A percentile compares a stretch with the other conserved stretches of the same genome.
Evolutionary conservation across 2,329 filamentous ascomycete genomes (phyloP).

Genomic region (Phyllosticta paracitricarpa): DNA sequence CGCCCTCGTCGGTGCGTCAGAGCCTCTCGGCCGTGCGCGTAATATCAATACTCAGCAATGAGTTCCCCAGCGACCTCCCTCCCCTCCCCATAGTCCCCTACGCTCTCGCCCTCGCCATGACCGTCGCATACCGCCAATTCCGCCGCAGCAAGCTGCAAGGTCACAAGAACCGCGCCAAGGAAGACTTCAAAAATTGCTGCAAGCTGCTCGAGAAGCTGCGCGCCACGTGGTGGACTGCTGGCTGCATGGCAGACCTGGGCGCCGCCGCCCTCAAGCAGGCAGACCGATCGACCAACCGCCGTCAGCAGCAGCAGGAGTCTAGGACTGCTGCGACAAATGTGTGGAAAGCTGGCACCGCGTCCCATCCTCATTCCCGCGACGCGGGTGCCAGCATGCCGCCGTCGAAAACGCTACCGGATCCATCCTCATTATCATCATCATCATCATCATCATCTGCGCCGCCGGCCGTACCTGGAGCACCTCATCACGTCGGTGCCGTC

Average conservation of each 20-base stretch:
- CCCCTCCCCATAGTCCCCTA: slow-evolving; percentile 48
- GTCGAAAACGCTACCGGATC: no score
- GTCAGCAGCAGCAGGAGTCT: no score
- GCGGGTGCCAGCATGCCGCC: no score
- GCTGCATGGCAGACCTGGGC: slow-evolving; percentile 35
- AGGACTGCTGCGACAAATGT: not conserved
- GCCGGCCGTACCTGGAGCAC: not conserved
- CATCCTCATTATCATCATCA: no score
- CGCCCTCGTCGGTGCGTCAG: slow-evolving; percentile 44
- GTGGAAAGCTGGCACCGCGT: not conserved
- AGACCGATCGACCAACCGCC: slow-evolving; percentile 11
- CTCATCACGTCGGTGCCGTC: not conserved
- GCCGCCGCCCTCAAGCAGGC: slow-evolving; percentile 29
- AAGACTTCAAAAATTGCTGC: slow-evolving; percentile 36
- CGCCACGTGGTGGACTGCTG: slow-evolving; percentile 36
- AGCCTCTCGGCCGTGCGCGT: slow-evolving; percentile 47
- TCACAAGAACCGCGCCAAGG: slow-evolving; percentile 36
- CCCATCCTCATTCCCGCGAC: no score
- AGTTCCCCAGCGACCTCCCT: slow-evolving; percentile 36
- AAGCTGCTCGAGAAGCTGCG: slow-evolving; percentile 34
- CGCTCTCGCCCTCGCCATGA: slow-evolving; percentile 44
- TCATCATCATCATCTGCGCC: no score
- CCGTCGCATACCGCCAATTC: slow-evolving; percentile 47
- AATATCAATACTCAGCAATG: slow-evolving; percentile 40
- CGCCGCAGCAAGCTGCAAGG: slow-evolving; percentile 41